Base-by-base conservation (phyloP, 2,329 filamentous ascomycete species). In the Rhynchosporium agropyri region DNA sequence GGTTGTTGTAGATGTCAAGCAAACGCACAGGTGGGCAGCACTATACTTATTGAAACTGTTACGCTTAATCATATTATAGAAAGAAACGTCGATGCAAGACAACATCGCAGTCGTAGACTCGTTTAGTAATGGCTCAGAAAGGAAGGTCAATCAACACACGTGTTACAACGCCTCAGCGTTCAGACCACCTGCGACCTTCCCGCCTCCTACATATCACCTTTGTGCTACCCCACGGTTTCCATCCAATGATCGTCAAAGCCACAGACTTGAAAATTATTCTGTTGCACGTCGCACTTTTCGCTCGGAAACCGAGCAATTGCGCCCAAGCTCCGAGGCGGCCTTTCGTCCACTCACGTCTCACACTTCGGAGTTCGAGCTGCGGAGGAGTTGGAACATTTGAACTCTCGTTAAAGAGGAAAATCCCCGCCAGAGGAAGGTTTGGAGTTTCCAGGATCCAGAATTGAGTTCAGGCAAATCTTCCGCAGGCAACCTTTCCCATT, bases 271-370 rank as follows among this genome's bases (percentile, higher is more conserved):
- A 20, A 20, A 20, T 20, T 20, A 20, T 20, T 20, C 20, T 53
- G 49, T 38, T 53, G 49, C 49, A 38, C 31, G 5, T 38, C 49
- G 49, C 49, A 53, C 7, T 20, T 50, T 50, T 38, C 15, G 49
- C 31, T 53, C 49, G 49, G 49, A 20, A 8, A 20, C 49, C 49
- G 49, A 53, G 31, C 49, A 33, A 33, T 20, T 15, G 49, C 26
- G 15, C 49, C 49, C 36, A 53, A 53, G 2, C 49, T n/a, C 49
- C 49, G 49, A 53, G 6, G 15, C 31, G 29, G 10, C 31, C 15
- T 15, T 36, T 13, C 9, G 13, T 36, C 49, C 49, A 53, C 36
- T 53, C 49, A 38, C 3, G 3, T 15, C 3, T 15, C 15, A 15
- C 31, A n/a, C 5, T 36, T 20, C 49, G 31, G 49, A 53, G 15